Base-by-base conservation (phyloP, 768 basidiomycete genomes). In the Mycena kentingensis region DNA sequence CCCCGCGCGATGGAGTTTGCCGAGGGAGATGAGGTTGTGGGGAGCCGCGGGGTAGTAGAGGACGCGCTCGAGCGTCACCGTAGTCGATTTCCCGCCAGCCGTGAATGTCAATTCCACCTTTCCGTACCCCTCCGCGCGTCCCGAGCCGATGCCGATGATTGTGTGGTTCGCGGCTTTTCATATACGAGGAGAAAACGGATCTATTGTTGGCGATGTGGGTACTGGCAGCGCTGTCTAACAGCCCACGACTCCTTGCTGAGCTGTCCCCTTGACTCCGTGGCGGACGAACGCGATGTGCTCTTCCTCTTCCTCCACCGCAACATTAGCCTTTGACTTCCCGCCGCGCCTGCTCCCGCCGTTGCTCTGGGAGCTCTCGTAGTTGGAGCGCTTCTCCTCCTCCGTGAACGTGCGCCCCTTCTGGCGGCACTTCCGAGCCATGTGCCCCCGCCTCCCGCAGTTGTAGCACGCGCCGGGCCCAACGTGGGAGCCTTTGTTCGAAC, bases 1-100 rank as follows among this genome's bases (percentile, higher is more conserved):
- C 41, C 44, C 34, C 25, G 41, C 25, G 37, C 35, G 15, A 47
- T 29, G 22, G 49, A 62, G 52, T 22, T 52, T 35, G 32, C 51
- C 54, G 19, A 52, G 51, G 12, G 22, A 25, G 21, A 42, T 49
- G 28, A 42, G 51, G 28, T 26, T 52, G 21, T 54, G 29, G 26
- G 46, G 28, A 25, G 51, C 51, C 24, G 41, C 27, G 24, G 44
- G n/a, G n/a, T n/a, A n/a, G n/a, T n/a, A n/a, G n/a, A n/a, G n/a
- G n/a, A n/a, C n/a, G n/a, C n/a, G n/a, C n/a, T n/a, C n/a, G n/a
- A n/a, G n/a, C n/a, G n/a, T n/a, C n/a, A n/a, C n/a, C n/a, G n/a
- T n/a, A n/a, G 42, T 26, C 57, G 46, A 51, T 58, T 36, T 38
- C 13, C 19, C 16, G 26, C 27, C 21, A 3, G 42, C 22, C 11